These are phyloP conservation scores for Smittium culicis DNA, from an alignment of 371 early-diverging fungal species.

Conservation along the genomic window DNA sequence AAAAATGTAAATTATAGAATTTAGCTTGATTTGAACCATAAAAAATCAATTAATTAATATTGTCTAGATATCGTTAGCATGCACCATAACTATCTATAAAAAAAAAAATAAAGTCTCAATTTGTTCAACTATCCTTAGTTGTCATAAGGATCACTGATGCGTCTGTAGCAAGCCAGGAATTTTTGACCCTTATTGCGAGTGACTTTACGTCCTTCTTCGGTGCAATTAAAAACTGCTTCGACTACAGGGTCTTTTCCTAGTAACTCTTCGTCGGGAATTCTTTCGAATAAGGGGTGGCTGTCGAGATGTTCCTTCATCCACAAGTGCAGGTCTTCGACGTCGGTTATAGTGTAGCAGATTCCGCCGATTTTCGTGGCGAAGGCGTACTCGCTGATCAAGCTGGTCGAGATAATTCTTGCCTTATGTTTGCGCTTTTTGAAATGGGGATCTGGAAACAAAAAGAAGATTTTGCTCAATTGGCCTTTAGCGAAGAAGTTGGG, in stretches of 20 bases:
- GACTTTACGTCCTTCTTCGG: conserved; percentile 97
- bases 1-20: too few relatives aligned
- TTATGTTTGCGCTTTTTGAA: conserved; percentile 99
- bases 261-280: conserved; percentile 70
- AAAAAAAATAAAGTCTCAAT: too few relatives aligned
- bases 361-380: conserved; percentile 80
- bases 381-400: conserved; percentile 89
- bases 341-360: conserved; percentile 89
- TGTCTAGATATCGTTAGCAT: too few relatives aligned
- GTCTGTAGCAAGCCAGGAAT: conserved; percentile 77
- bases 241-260: conserved; percentile 67
- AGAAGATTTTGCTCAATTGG: conserved; percentile 40
- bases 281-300: conserved; percentile 82
- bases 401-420: conserved; percentile 84
- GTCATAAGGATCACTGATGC: conserved; percentile 50
- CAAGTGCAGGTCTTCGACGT: conserved; percentile 81
- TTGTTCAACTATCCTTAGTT: too few relatives aligned
- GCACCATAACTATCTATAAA: too few relatives aligned
- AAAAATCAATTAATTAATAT: too few relatives aligned
- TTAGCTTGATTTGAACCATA: too few relatives aligned
- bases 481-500: conserved; percentile 95
- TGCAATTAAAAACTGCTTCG: conserved; percentile 63
- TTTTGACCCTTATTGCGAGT: conserved; percentile 87
- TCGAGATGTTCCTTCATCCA: conserved; percentile 95
- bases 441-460: conserved; percentile 98